phyloP scores from a whole-genome alignment of 1,284 basidiomycete species.

The Cryptococcus wingfieldii region DNA sequence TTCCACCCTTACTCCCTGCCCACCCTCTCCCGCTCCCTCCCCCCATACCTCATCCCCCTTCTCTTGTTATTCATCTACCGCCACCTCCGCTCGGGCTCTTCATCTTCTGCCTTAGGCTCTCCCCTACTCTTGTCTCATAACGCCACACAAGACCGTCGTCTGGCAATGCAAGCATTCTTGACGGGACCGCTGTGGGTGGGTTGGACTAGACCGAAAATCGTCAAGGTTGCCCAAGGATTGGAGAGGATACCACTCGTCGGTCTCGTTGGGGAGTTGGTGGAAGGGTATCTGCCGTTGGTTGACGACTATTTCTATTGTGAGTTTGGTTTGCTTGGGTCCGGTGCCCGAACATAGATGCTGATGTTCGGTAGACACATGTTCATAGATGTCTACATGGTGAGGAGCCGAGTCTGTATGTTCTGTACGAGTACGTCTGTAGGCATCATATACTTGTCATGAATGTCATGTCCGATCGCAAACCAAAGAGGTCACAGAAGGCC shows the following conservation, averaged over 20 bases:
- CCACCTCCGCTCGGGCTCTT: slow-evolving; percentile 23
- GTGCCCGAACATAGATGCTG: neutral
- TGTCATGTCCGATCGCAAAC: neutral
- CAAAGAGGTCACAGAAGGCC: too few species aligned
- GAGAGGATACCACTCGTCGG: slow-evolving; percentile 67
- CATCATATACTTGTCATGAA: neutral
- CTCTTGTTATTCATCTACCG: slow-evolving; percentile 34
- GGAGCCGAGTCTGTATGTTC: neutral
- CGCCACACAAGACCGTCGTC: slow-evolving; percentile 69
- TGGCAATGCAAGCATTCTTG: slow-evolving; percentile 74
- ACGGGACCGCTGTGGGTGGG: slow-evolving; percentile 83
- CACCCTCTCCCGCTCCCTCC: slow-evolving; percentile 32
- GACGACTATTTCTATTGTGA: slow-evolving; percentile 93
- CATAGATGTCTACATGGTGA: neutral
- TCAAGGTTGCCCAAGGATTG: slow-evolving; percentile 57
- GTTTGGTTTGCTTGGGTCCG: slow-evolving; percentile 41
- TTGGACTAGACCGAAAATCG: slow-evolving; percentile 78
- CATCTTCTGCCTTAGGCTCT: slow-evolving; percentile 14
- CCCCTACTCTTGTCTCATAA: slow-evolving; percentile 58
- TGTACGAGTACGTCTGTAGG: too few species aligned
- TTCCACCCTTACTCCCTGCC: slow-evolving; percentile 30
- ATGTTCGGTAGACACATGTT: slow-evolving; percentile 19
- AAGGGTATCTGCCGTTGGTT: slow-evolving; percentile 88
- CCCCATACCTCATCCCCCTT: slow-evolving; percentile 38
- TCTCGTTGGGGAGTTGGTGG: slow-evolving; percentile 68